phyloP scores from a whole-genome alignment of 2,329 filamentous ascomycete genomes.

The Penicillium sclerotiorum region DNA sequence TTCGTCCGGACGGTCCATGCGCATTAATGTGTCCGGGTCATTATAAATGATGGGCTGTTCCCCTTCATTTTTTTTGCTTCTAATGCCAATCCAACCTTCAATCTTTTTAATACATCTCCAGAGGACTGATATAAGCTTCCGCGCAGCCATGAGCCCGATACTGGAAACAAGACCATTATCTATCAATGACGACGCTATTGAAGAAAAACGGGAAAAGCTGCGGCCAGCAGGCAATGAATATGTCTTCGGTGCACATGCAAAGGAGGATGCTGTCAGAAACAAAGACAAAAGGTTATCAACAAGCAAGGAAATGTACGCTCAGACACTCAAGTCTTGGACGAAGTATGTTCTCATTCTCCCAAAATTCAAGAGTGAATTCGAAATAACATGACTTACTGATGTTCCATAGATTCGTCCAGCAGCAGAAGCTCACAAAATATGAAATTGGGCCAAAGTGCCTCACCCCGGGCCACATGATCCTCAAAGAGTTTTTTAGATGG shows the following conservation, averaged over 20 bases:
- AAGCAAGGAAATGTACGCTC: not conserved
- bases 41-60: not conserved
- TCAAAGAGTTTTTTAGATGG: constrained; percentile 20
- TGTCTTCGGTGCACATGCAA: not conserved
- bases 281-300: not conserved
- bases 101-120: not conserved
- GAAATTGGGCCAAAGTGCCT: constrained; percentile 5
- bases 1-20: not conserved
- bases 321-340: constrained; percentile 3
- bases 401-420: constrained; percentile 8
- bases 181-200: too few species aligned
- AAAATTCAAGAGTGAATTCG: not conserved
- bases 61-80: not conserved
- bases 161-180: constrained; percentile 11
- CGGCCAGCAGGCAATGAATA: too few species aligned
- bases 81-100: not conserved
- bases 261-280: not conserved
- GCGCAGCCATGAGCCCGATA: not conserved
- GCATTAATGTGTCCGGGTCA: not conserved
- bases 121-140: not conserved
- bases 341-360: constrained; percentile 10
- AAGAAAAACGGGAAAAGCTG: too few species aligned
- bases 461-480: constrained; percentile 11
- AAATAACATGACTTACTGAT: constrained; percentile 6
- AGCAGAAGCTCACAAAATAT: constrained; percentile 9